Base-by-base conservation (phyloP, 2,329 filamentous ascomycete species). In the Kalmusia sp. region DNA sequence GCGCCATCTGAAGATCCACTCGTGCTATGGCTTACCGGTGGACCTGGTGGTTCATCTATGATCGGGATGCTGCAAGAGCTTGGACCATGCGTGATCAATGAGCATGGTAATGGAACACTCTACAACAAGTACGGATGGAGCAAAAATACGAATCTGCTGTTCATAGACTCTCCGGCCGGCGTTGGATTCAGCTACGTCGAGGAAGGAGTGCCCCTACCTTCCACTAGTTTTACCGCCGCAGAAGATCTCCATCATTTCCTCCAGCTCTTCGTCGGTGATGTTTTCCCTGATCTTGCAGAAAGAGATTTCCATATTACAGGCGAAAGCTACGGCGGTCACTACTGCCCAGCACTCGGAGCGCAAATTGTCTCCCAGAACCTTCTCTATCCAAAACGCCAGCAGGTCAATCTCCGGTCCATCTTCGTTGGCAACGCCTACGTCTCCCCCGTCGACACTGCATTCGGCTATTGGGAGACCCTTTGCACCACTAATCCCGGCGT, bases 311-410 rank as follows among this genome's bases (percentile, higher is more conserved):
- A 81, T 38, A 76, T 83, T 24, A 76, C 80, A 0, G 80, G 80
- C 0, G 80, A 83, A 54, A 79, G 76, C 51, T 82, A 80, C 66
- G 80, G 69, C n/a, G 80, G 80, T 6, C 76, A 81, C 59, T 82
- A 82, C 54, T 74, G 81, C 15, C 80, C 80, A 2, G 70, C 73
- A 24, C 69, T 78, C 5, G 77, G 72, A 4, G 71, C 74, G 14
- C 69, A 80, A 44, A 80, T 81, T 21, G 62, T 81, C 6, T 64
- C 68, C 1, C 77, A 80, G 50, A 82, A 82, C 51, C 54, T 69
- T 8, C 57, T 76, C 0, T 73, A 77, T 48, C 76, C 76, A 2
- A 71, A 72, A 8, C 68, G 74, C 28, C 69, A 76, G 2, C 72
- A 79, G 48, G 67, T 81, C 7, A 75, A 73, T 6, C 66, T 82